phyloP scores from a whole-genome alignment of 352 stramenopile genomes.

The Globisporangium irregulare region DNA sequence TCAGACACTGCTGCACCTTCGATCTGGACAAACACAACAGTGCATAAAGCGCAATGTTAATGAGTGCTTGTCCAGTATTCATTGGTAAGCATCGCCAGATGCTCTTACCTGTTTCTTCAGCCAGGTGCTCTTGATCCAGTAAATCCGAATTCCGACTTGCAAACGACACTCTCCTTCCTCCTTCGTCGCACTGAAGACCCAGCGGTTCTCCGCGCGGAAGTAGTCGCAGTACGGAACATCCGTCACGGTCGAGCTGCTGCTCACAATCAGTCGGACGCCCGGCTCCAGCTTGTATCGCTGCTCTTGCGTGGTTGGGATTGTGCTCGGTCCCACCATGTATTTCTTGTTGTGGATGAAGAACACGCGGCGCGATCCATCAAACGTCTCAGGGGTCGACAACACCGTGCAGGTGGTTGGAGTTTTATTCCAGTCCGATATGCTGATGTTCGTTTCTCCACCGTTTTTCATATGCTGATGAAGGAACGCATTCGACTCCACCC shows the following conservation, averaged over 20 bases:
- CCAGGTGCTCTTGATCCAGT: slow-evolving; percentile 85
- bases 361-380: slow-evolving; percentile 54
- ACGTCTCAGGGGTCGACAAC: slow-evolving; percentile 52
- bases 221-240: slow-evolving; percentile 86
- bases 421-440: slow-evolving; percentile 49
- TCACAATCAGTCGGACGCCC: slow-evolving; percentile 54
- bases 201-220: slow-evolving; percentile 83
- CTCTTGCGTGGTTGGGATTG: slow-evolving; percentile 70
- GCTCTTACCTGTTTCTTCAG: slow-evolving; percentile 78
- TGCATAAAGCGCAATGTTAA: neutral
- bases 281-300: slow-evolving; percentile 61
- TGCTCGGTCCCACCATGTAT: slow-evolving; percentile 81
- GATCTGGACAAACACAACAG: slow-evolving; percentile 40
- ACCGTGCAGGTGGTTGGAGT: slow-evolving; percentile 47
- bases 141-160: slow-evolving; percentile 67
- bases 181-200: slow-evolving; percentile 69
- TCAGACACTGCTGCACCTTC: slow-evolving; percentile 75
- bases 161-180: slow-evolving; percentile 35
- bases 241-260: slow-evolving; percentile 65
- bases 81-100: too few species aligned
- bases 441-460: slow-evolving; percentile 57
- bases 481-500: slow-evolving; percentile 59
- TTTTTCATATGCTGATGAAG: slow-evolving; percentile 38
- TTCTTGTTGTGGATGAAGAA: slow-evolving; percentile 86
- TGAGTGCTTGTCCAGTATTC: neutral